These are phyloP conservation scores for Suhomyces coccinellae DNA, from an alignment of 1,139 yeast species.

Conservation along the genomic window DNA sequence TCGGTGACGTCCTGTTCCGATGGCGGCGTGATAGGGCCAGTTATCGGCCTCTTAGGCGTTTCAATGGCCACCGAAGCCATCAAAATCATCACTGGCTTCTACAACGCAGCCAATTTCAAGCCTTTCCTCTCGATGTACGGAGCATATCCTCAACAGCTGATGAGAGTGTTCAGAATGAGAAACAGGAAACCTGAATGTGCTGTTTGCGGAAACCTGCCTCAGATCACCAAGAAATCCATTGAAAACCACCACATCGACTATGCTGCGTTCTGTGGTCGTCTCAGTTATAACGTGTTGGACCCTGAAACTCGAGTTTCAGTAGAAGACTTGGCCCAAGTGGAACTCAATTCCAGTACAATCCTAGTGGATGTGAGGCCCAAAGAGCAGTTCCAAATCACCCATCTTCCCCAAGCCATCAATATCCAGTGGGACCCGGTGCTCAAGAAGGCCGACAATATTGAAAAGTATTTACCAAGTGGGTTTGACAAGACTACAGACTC, in stretches of 20 bases:
- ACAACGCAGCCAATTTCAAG: conserved; percentile 50
- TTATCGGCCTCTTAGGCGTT: conserved; percentile 86
- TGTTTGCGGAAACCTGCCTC: conserved; percentile 60
- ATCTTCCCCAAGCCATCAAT: conserved; percentile 60
- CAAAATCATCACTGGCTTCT: conserved; percentile 64
- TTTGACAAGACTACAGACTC: conserved; percentile 21
- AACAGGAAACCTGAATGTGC: conserved; percentile 59
- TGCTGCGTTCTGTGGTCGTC: conserved; percentile 70
- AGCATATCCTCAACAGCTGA: conserved; percentile 70
- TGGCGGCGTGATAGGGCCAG: conserved; percentile 95
- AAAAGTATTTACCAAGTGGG: conserved; percentile 25
- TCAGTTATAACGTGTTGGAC: conserved; percentile 47
- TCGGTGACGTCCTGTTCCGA: conserved; percentile 85
- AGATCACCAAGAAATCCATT: conserved; percentile 49
- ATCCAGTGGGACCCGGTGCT: conserved; percentile 58
- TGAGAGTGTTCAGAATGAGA: conserved; percentile 81
- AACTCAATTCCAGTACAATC: conserved; percentile 18
- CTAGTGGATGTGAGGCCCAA: conserved; percentile 75
- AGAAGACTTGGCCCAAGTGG: conserved; percentile 15
- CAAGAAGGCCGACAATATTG: conserved; percentile 33
- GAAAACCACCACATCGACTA: conserved; percentile 57
- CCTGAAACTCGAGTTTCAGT: conserved; percentile 49
- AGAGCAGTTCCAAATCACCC: conserved; percentile 71
- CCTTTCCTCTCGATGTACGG: conserved; percentile 74
- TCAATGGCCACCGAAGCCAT: conserved; percentile 88